Evolutionary conservation across 306 rosid genomes (phyloP).

Genomic region (Vigna nakashimae): DNA sequence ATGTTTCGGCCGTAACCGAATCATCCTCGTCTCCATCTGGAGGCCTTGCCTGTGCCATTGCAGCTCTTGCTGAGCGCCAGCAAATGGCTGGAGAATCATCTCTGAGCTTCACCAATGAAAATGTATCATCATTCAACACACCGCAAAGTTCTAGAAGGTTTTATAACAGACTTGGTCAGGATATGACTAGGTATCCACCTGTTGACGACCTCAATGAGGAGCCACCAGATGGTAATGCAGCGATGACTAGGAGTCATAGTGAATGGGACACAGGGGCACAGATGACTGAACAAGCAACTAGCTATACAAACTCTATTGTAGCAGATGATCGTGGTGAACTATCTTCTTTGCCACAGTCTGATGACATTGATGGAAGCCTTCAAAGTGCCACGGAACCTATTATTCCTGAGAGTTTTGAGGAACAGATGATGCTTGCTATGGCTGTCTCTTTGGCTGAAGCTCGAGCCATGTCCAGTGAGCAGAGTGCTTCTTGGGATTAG

Average conservation of each 20-base stretch:
- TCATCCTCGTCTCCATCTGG: constrained; percentile 87
- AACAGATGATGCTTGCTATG: constrained; percentile 98
- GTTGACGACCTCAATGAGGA: constrained; percentile 56
- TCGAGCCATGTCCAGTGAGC: constrained; percentile 65
- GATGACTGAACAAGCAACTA: constrained; percentile 63
- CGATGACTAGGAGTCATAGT: constrained; percentile 51
- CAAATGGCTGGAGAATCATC: constrained; percentile 76
- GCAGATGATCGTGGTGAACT: constrained; percentile 58
- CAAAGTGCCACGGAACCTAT: constrained; percentile 61
- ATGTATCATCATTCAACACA: constrained; percentile 54
- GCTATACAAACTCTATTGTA: constrained; percentile 65
- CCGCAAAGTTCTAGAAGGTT: constrained; percentile 66
- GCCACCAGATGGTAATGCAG: constrained; percentile 49
- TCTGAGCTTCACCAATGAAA: constrained; percentile 51
- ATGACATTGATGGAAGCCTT: constrained; percentile 63
- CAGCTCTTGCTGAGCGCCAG: constrained; percentile 98
- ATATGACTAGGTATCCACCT: constrained; percentile 59
- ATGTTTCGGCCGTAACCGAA: constrained; percentile 63
- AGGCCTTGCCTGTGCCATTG: constrained; percentile 97
- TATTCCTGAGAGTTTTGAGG: constrained; percentile 92
- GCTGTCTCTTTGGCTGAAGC: constrained; percentile 97
- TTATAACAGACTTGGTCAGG: constrained; percentile 62
- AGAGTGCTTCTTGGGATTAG: constrained; percentile 82
- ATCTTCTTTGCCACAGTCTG: constrained; percentile 50
- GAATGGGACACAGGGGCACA: constrained; percentile 71